Evolutionary conservation across 2,329 filamentous ascomycete genomes (phyloP).

Genomic region (Amphichorda felina): DNA sequence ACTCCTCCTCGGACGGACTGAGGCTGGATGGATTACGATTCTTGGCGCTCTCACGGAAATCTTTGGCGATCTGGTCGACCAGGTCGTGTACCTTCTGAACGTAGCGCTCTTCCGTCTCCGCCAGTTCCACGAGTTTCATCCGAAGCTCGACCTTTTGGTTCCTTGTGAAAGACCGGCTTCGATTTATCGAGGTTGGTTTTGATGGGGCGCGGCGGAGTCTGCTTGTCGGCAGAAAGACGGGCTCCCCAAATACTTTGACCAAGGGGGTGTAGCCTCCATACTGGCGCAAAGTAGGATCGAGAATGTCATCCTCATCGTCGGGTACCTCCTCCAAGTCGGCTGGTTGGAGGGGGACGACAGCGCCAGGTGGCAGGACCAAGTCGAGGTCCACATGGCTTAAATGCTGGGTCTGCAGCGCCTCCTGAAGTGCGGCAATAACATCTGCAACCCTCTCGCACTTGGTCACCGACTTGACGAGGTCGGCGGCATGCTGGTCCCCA

Average conservation of each 20-base stretch:
- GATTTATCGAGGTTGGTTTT: slow-evolving; percentile 68
- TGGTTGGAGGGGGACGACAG: slow-evolving; percentile 53
- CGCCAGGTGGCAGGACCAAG: slow-evolving; percentile 68
- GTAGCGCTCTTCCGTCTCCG: slow-evolving; percentile 91
- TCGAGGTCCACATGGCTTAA: slow-evolving; percentile 82
- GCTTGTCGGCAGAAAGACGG: slow-evolving; percentile 77
- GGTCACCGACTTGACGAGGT: slow-evolving; percentile 75
- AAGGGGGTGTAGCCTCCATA: slow-evolving; percentile 71
- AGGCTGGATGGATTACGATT: slow-evolving; percentile 45
- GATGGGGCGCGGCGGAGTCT: slow-evolving; percentile 78
- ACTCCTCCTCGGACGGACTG: slow-evolving; percentile 59
- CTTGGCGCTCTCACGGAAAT: slow-evolving; percentile 63
- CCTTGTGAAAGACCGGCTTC: slow-evolving; percentile 64
- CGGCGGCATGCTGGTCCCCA: slow-evolving; percentile 83
- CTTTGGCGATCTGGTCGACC: slow-evolving; percentile 67
- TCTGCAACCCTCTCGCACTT: slow-evolving; percentile 67
- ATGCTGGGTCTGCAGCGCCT: slow-evolving; percentile 69
- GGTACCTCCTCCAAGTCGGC: slow-evolving; percentile 47
- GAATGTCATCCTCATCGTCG: slow-evolving; percentile 52
- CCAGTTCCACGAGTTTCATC: slow-evolving; percentile 78
- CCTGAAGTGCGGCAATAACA: slow-evolving; percentile 60
- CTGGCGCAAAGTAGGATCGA: slow-evolving; percentile 52
- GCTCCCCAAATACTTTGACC: slow-evolving; percentile 69
- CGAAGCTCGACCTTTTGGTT: slow-evolving; percentile 76
- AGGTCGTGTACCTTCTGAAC: slow-evolving; percentile 79